Conservation (phyloP, 371 early-diverging fungal species). For the Thermomucor indicae-seudaticae region DNA sequence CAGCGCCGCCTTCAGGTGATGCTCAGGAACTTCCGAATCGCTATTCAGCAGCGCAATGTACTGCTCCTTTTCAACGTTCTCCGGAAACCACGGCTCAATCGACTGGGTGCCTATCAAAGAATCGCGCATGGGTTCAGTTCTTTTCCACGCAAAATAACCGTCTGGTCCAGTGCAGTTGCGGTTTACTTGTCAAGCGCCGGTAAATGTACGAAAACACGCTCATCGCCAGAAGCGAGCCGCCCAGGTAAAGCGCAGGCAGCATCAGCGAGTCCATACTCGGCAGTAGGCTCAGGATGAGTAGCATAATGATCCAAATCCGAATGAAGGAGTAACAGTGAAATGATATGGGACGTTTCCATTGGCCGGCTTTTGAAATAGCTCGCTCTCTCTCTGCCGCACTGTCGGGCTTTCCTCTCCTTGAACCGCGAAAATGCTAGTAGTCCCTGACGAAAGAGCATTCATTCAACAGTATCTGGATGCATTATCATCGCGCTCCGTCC, state of each 20-base stretch:
- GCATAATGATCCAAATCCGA: too few species aligned
- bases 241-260: conserved; percentile 54
- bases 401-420: not conserved
- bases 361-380: too few species aligned
- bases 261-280: conserved; percentile 48
- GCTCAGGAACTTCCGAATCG: conserved; percentile 55
- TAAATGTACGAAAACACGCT: conserved; percentile 57
- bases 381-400: too few species aligned
- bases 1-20: conserved; percentile 71
- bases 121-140: not conserved
- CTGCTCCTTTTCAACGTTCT: conserved; percentile 61
- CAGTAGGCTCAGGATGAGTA: too few species aligned
- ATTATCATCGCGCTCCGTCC: conserved; percentile 41
- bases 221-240: conserved; percentile 63
- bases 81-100: conserved; percentile 71
- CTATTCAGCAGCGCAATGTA: conserved; percentile 67
- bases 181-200: conserved; percentile 36
- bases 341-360: too few species aligned
- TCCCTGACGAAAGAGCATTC: conserved; percentile 27
- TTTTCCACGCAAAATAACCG: not conserved
- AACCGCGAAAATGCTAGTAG: conserved; percentile 4
- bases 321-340: too few species aligned
- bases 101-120: conserved; percentile 23
- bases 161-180: not conserved
- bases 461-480: conserved; percentile 29